Percentiles rank a stretch among this genome's conserved stretches.
Conservation (phyloP, 257 asterid species). For the Solanum appendiculatum region DNA sequence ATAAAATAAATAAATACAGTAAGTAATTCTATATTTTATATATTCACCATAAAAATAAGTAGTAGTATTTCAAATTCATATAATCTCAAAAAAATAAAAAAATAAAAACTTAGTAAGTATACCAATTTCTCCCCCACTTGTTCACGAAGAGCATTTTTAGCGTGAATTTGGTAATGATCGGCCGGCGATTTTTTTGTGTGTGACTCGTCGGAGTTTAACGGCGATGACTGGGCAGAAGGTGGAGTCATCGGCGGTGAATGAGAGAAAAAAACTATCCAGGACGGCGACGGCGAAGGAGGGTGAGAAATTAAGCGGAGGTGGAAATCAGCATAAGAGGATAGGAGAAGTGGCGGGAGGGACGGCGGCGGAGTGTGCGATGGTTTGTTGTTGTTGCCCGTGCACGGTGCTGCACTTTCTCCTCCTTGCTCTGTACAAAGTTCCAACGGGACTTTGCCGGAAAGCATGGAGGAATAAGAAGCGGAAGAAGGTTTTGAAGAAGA, state of each 20-base stretch:
- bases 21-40: neutral
- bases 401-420: constrained; percentile 48
- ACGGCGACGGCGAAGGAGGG: neutral
- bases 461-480: constrained; percentile 53
- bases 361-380: constrained; percentile 72
- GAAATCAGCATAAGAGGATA: constrained; percentile 19
- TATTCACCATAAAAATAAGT: neutral
- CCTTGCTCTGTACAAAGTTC: constrained; percentile 52
- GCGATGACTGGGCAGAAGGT: neutral
- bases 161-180: neutral
- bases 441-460: constrained; percentile 63
- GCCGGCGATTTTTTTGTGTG: neutral
- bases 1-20: neutral
- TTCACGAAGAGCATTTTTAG: neutral
- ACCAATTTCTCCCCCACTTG: neutral
- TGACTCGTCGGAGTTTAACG: neutral
- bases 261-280: neutral
- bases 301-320: constrained; percentile 19
- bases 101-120: neutral
- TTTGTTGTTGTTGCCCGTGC: constrained; percentile 87
- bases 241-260: neutral
- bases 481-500: constrained; percentile 10
- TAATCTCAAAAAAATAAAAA: neutral
- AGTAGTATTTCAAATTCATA: neutral
- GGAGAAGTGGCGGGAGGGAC: constrained; percentile 77